These are phyloP conservation scores for Verticillium nonalfalfae DNA, from an alignment of 2,329 filamentous ascomycete species.

Conservation along the genomic window DNA sequence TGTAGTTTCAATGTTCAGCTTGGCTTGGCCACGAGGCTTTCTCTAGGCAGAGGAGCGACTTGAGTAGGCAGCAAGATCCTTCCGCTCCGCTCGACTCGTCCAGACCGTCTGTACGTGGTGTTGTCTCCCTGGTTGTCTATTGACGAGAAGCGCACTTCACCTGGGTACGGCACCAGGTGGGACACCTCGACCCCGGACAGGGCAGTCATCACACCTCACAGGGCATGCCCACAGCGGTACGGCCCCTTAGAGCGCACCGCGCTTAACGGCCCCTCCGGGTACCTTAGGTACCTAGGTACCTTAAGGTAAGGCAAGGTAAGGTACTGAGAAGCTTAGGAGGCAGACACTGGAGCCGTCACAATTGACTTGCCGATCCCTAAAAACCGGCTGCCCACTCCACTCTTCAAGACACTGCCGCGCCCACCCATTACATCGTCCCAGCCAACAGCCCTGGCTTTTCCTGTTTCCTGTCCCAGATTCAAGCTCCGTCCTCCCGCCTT, in stretches of 20 bases:
- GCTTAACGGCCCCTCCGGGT: no score
- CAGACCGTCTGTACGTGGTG: no score
- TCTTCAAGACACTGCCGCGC: not conserved
- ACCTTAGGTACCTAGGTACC: no score
- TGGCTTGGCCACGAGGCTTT: not conserved
- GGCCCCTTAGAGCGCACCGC: no score
- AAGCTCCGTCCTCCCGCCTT: not conserved
- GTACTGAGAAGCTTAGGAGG: no score
- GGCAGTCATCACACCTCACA: no score
- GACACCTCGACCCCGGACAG: no score
- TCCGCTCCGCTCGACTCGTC: not conserved
- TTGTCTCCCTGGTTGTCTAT: no score
- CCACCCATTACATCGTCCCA: not conserved
- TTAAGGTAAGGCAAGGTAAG: no score
- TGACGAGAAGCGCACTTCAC: no score
- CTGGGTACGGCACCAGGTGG: no score
- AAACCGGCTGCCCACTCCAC: not conserved
- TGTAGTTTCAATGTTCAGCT: not conserved
- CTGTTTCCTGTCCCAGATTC: not conserved
- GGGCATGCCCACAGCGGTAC: no score
- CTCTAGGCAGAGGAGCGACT: not conserved
- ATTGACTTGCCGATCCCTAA: not conserved
- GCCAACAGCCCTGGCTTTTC: not conserved
- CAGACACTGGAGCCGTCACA: not conserved
- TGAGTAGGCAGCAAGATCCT: not conserved